phyloP scores from a whole-genome alignment of 495 filamentous ascomycete species.

The Penicillium simplicissimum region DNA sequence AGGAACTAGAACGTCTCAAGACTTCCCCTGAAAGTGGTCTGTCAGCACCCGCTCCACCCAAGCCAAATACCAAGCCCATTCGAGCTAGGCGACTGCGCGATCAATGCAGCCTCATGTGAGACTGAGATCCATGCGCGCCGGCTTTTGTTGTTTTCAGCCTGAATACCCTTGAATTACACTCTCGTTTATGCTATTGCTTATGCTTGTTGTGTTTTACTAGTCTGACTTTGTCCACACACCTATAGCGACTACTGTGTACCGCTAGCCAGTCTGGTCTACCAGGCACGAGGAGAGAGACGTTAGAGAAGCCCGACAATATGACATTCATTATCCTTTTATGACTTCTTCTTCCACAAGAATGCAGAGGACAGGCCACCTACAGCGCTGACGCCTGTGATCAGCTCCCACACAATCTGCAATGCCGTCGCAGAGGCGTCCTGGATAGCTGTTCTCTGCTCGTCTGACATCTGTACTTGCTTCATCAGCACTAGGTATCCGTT shows the following conservation, averaged over 20 bases:
- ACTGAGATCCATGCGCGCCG: background rate
- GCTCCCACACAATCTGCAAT: constrained; percentile 28
- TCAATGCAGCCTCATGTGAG: constrained; percentile 6
- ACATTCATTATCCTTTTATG: background rate
- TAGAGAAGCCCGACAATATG: background rate
- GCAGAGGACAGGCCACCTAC: constrained; percentile 29
- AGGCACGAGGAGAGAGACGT: background rate
- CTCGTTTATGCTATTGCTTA: background rate
- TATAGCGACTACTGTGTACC: background rate
- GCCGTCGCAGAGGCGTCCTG: constrained; percentile 21
- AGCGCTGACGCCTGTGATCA: constrained; percentile 25
- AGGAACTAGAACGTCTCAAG: constrained; percentile 25
- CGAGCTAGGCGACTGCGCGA: background rate
- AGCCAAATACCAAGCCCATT: background rate
- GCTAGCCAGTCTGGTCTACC: background rate
- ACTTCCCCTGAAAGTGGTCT: background rate
- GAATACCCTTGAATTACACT: background rate
- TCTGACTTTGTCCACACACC: background rate
- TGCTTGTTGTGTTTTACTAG: background rate
- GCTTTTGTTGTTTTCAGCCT: constrained; percentile 6
- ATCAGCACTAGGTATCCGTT: constrained; percentile 28
- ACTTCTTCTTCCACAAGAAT: constrained; percentile 22
- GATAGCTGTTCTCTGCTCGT: constrained; percentile 18
- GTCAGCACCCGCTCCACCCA: background rate
- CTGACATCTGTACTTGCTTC: constrained; percentile 24